These are phyloP conservation scores for Aspergillus candidus DNA, from an alignment of 2,329 filamentous ascomycete species.

Conservation along the genomic window DNA sequence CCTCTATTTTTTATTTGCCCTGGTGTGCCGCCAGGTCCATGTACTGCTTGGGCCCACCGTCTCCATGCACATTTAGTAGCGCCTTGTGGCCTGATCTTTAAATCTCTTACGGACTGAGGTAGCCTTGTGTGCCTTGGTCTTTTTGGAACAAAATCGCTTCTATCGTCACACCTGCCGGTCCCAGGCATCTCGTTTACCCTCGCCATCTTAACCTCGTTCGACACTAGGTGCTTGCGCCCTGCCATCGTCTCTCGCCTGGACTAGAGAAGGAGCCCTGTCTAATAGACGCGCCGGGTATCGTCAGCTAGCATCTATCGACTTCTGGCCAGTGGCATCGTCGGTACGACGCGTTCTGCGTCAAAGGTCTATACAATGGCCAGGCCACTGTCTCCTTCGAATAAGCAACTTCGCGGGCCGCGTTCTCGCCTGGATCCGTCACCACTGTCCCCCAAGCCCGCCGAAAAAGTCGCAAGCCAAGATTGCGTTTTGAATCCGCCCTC, in stretches of 20 bases:
- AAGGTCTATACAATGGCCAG: slow-evolving; percentile 57
- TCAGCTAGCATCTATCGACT: neutral
- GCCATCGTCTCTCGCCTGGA: neutral
- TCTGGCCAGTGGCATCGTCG: slow-evolving; percentile 24
- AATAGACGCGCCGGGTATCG: neutral
- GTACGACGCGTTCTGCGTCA: slow-evolving; percentile 39
- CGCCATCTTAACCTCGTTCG: too few species aligned
- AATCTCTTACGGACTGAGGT: slow-evolving; percentile 19
- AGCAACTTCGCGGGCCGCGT: slow-evolving; percentile 24
- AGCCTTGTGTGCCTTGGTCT: slow-evolving; percentile 6
- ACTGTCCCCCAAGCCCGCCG: slow-evolving; percentile 42
- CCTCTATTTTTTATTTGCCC: neutral
- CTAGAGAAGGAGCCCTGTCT: neutral
- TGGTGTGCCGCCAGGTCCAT: too few species aligned
- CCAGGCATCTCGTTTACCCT: too few species aligned
- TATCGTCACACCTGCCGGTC: too few species aligned
- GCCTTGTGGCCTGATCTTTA: slow-evolving; percentile 22
- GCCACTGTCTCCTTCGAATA: slow-evolving; percentile 40
- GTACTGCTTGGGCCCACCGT: neutral
- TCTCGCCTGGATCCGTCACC: slow-evolving; percentile 49
- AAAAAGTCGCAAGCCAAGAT: slow-evolving; percentile 50
- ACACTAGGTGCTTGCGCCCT: neutral
- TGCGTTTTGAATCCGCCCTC: slow-evolving; percentile 60
- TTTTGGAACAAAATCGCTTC: neutral
- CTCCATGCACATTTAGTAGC: slow-evolving; percentile 16